Evolutionary conservation across 2,329 filamentous ascomycete genomes (phyloP), one percentile per base, ranked within the genome.

Genomic region (Epichloe coenophiala): DNA sequence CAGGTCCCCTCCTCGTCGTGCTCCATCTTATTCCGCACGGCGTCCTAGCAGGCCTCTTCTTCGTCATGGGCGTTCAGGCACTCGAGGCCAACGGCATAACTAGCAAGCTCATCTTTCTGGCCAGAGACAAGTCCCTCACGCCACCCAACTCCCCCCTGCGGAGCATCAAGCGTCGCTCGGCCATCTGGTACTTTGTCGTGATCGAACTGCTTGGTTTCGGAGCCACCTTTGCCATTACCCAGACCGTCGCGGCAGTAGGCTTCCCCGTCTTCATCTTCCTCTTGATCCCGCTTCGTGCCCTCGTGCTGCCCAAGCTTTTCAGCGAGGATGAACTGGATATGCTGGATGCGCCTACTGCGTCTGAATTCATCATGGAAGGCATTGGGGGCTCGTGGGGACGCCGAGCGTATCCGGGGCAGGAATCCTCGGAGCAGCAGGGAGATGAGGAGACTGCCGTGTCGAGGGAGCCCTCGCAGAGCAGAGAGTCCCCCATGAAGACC

Each of bases 51-150:
- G 86, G 86, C 0, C 74, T 91, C 27, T 91, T 91, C 72, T 90
- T 90, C 67, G 78, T 88, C 62, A 90, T 91, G 86, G 86, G 86
- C 41, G 74, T 87, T 53, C 84, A 90, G 67, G 86, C 86, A 3
- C 77, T 91, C 35, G 76, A 82, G 61, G 82, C 70, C 23, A 91
- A 91, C 61, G 86, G 86, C 21, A 87, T 91, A 61, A 90, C 85
- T 0, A 69, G 75, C 54, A 90, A 90, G 65, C 63, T 90, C 8
- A 63, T 88, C 21, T 90, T 86, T 63, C 73, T 91, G 1, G 67
- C 72, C 1, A 76, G 80, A 55, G 86, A 91, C 65, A 69, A 64
- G 45, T 63, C 72, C 4, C 71, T 89, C n/a, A 87, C 83, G 0
- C 71, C 76, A 3, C 60, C 71, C 0, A 68, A 68, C 1, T 76